phyloP scores from a whole-genome alignment of 805 yeast genomes.

The Tetrapisispora phaffii region DNA sequence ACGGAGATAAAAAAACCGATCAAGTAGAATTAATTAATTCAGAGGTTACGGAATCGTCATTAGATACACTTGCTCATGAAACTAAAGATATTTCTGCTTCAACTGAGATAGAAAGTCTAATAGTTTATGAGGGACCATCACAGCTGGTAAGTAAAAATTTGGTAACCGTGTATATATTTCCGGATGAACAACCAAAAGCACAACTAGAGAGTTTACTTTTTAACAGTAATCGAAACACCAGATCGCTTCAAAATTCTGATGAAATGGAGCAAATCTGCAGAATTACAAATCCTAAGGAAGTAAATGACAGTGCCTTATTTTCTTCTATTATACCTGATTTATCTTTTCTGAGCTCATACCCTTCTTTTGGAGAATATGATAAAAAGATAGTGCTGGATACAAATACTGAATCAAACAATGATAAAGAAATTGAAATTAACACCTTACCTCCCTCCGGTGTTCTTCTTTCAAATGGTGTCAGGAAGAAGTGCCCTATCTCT shows the following conservation, averaged over 20 bases:
- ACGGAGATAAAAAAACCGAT: neutral
- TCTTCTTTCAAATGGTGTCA: conserved; percentile 57
- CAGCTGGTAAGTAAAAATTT: conserved; percentile 50
- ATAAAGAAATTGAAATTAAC: conserved; percentile 40
- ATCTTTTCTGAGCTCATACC: conserved; percentile 28
- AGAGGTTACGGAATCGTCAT: neutral
- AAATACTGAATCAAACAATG: conserved; percentile 37
- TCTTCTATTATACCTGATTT: conserved; percentile 37
- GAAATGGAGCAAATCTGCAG: conserved; percentile 42
- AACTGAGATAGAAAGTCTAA: neutral
- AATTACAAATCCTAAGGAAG: conserved; percentile 29
- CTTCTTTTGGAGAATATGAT: conserved; percentile 53
- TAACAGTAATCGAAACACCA: conserved; percentile 44
- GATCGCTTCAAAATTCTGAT: conserved; percentile 30
- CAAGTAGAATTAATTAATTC: neutral
- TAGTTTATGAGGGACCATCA: conserved; percentile 54
- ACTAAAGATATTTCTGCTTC: neutral
- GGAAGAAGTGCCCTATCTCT: conserved; percentile 61
- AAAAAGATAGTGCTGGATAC: conserved; percentile 34
- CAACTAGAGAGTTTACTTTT: conserved; percentile 32
- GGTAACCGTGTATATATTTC: conserved; percentile 40
- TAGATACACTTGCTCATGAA: neutral
- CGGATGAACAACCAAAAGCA: neutral
- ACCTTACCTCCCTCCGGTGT: conserved; percentile 73
- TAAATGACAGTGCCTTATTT: conserved; percentile 15